Evolutionary conservation across 768 basidiomycete species (phyloP).

Genomic region (Leccinellum rugosiceps): DNA sequence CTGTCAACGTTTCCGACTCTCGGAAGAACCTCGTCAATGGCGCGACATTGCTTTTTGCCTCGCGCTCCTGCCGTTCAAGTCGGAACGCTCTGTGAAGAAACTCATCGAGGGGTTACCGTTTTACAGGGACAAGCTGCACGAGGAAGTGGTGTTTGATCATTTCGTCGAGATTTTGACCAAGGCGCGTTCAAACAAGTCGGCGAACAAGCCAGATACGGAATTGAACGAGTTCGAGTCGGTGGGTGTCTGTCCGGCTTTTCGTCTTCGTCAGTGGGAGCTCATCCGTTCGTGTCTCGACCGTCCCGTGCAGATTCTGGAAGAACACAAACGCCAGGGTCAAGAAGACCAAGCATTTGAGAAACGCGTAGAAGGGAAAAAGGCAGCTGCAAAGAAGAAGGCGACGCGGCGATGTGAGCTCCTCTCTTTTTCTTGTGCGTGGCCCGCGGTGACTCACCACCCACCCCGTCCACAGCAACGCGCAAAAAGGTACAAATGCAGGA

Average conservation of each 20-base stretch:
- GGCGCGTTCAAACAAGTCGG: constrained; percentile 86
- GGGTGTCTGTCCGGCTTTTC: constrained; percentile 12
- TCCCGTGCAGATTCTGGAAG: constrained; percentile 68
- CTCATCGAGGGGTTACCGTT: constrained; percentile 88
- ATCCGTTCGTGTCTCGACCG: not conserved
- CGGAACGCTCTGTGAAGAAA: constrained; percentile 94
- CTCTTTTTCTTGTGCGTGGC: not conserved
- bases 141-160: constrained; percentile 70
- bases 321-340: constrained; percentile 78
- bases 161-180: constrained; percentile 93
- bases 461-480: constrained; percentile 22
- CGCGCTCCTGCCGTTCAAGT: constrained; percentile 93
- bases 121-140: constrained; percentile 96
- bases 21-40: constrained; percentile 92
- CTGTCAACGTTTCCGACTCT: constrained; percentile 89
- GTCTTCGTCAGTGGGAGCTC: not conserved
- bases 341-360: constrained; percentile 92
- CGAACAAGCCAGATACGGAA: constrained; percentile 90
- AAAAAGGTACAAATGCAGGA: constrained; percentile 28
- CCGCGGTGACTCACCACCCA: not conserved
- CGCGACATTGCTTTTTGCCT: constrained; percentile 95
- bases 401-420: constrained; percentile 41
- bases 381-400: constrained; percentile 74
- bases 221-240: constrained; percentile 93
- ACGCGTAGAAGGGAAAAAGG: constrained; percentile 77